Base-by-base conservation (phyloP, 768 basidiomycete species). In the Russula earlei region DNA sequence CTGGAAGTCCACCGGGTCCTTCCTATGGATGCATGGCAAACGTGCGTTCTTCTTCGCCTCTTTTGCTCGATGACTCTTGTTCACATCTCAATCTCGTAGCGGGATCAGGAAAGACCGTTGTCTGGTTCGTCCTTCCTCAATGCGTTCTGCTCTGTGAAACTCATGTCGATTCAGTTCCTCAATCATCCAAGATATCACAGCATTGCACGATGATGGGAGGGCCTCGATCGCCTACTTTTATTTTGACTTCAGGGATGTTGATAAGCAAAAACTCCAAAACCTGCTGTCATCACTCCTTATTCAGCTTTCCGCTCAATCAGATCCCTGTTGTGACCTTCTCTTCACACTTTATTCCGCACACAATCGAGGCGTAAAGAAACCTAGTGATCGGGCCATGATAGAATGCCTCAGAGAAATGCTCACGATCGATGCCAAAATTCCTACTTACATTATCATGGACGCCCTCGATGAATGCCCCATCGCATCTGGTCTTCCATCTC, bases 351-450 rank as follows among this genome's bases (percentile, higher is more conserved):
- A 49, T 40, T 27, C 40, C 1, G 8, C 22, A 22, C 40, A 42
- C 33, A 31, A 12, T n/a, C 20, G 17, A 14, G 54, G 34, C 4
- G 33, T n/a, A 22, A 27, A 25, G 29, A n/a, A 33, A 1, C 53
- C 46, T 3, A 40, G 27, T 25, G 45, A 47, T 29, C 24, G 12
- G 4, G 22, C 38, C 4, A 38, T 54, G 27, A 25, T 33, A 14
- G 33, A 41, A 24, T 55, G 48, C 9, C 48, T 55, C 7, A 49
- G 19, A 40, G 19, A 55, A 11, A 55, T 55, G 48, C 54, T 55
- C 24, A 36, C 11, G 4, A 15, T 15, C 40, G 12, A 31, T 8
- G 10, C 6, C 1, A 38, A 40, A 7, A n/a, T 8, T 4, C 48
- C 54, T 11, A 36, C 29, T 17, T 49, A 49, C 27, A 36, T 55